These are phyloP conservation scores for Fusarium vanettenii DNA, from an alignment of 2,329 filamentous ascomycete genomes.

Conservation along the genomic window DNA sequence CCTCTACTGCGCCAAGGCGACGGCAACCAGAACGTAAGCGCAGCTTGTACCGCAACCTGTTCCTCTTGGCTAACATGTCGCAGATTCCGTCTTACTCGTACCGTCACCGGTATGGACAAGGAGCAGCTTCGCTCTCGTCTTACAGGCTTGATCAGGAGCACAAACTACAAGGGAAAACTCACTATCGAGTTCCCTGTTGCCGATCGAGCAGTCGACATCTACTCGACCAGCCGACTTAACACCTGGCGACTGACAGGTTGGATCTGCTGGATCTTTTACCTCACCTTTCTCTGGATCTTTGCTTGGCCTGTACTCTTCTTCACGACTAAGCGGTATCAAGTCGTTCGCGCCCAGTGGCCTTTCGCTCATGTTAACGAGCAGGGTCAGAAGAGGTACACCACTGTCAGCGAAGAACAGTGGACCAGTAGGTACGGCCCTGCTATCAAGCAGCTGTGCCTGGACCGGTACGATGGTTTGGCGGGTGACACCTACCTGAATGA, in stretches of 20 bases:
- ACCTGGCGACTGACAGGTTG: slow-evolving; percentile 30
- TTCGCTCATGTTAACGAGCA: slow-evolving; percentile 13
- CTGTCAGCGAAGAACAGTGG: slow-evolving; percentile 36
- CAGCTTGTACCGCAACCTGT: not conserved
- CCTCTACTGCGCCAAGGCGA: slow-evolving; percentile 31
- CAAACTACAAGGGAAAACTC: slow-evolving; percentile 35
- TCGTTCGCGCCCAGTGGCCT: slow-evolving; percentile 31
- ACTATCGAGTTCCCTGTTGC: slow-evolving; percentile 30
- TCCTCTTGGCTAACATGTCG: not conserved
- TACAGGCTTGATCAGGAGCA: slow-evolving; percentile 7
- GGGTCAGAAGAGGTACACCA: slow-evolving; percentile 25
- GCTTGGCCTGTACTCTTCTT: slow-evolving; percentile 36
- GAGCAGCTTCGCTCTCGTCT: not conserved
- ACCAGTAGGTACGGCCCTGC: slow-evolving; percentile 22
- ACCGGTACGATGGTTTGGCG: slow-evolving; percentile 33
- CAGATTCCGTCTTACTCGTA: slow-evolving; percentile 32
- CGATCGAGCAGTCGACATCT: slow-evolving; percentile 38
- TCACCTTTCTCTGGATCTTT: slow-evolving; percentile 39
- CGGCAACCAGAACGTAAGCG: not conserved
- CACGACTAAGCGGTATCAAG: slow-evolving; percentile 30
- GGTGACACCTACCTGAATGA: slow-evolving; percentile 31
- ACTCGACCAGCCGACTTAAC: slow-evolving; percentile 29
- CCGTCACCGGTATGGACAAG: slow-evolving; percentile 27
- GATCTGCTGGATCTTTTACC: slow-evolving; percentile 39
- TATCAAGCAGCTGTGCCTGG: slow-evolving; percentile 29